Conservation (phyloP, 106 monocot species). For the Chionographis japonica region DNA sequence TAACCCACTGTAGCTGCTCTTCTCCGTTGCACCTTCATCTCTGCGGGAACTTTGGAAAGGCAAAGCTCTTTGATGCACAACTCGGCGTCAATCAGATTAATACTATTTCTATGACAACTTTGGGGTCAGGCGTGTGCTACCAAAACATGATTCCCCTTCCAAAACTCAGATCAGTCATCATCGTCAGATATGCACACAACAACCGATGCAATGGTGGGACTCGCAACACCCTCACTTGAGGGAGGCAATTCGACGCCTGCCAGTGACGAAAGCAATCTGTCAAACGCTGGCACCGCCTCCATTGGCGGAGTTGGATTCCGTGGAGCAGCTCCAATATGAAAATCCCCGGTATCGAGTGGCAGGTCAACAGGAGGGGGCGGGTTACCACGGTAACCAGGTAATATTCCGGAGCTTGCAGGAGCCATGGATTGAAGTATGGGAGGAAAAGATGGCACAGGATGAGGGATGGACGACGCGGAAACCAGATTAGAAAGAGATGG, state of each 20-base stretch:
- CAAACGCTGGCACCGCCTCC: not conserved
- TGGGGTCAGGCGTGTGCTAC: no score
- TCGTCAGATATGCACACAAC: slow-evolving; percentile 32
- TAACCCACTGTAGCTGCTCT: no score
- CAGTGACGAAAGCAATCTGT: slow-evolving; percentile 2
- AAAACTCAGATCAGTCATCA: not conserved
- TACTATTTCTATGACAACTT: no score
- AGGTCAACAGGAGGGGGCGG: not conserved
- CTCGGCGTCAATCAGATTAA: no score
- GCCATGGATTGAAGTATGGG: not conserved
- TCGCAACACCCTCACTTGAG: slow-evolving; percentile 1
- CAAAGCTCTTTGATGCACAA: no score
- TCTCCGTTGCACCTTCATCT: no score
- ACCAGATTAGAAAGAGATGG: not conserved
- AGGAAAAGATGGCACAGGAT: not conserved
- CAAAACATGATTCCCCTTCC: no score
- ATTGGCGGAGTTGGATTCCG: not conserved
- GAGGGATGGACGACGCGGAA: not conserved
- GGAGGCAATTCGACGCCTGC: not conserved
- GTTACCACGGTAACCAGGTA: not conserved
- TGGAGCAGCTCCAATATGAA: not conserved
- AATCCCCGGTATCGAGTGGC: not conserved
- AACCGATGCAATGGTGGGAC: not conserved
- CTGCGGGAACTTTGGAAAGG: no score
- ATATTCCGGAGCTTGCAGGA: not conserved